Percentiles rank a stretch among this genome's conserved stretches.
Evolutionary conservation across 345 rosid species (phyloP).

Genomic region (rapeseed (Brassica napus)): DNA sequence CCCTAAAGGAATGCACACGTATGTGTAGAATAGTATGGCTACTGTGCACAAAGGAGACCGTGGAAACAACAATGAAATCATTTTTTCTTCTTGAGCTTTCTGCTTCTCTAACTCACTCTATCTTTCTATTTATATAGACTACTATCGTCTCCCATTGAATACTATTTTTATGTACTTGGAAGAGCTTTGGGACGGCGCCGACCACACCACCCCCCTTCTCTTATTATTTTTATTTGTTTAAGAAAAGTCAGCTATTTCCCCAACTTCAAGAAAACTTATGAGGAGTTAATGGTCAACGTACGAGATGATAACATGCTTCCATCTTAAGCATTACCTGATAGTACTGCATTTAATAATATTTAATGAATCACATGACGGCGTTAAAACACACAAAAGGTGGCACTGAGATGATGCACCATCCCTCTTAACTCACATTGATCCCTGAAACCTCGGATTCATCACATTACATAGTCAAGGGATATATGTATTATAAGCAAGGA

Average conservation of each 20-base stretch:
- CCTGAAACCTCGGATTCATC: constrained; percentile 32
- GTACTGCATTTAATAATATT: constrained; percentile 25
- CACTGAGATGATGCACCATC: constrained; percentile 14
- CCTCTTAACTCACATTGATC: constrained; percentile 19
- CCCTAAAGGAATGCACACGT: constrained; percentile 52
- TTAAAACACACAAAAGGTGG: constrained; percentile 16
- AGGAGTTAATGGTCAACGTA: constrained; percentile 34
- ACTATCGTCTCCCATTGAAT: not conserved
- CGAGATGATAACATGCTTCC: constrained; percentile 36
- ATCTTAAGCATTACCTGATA: constrained; percentile 31
- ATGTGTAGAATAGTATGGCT: constrained; percentile 55
- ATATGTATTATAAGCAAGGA: not conserved
- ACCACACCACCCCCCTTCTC: constrained; percentile 41
- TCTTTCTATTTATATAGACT: constrained; percentile 27
- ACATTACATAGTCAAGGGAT: constrained; percentile 17
- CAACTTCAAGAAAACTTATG: constrained; percentile 32
- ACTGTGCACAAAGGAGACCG: constrained; percentile 50
- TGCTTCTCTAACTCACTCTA: constrained; percentile 13
- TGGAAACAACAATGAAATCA: constrained; percentile 53
- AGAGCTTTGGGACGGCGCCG: constrained; percentile 67
- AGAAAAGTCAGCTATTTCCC: constrained; percentile 32
- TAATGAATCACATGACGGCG: not conserved
- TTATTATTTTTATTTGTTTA: constrained; percentile 28
- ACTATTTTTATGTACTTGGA: not conserved
- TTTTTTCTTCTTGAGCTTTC: constrained; percentile 36